These are phyloP conservation scores for Coleophoma eucalyptorum DNA, from an alignment of 2,329 filamentous ascomycete species.

Conservation along the genomic window DNA sequence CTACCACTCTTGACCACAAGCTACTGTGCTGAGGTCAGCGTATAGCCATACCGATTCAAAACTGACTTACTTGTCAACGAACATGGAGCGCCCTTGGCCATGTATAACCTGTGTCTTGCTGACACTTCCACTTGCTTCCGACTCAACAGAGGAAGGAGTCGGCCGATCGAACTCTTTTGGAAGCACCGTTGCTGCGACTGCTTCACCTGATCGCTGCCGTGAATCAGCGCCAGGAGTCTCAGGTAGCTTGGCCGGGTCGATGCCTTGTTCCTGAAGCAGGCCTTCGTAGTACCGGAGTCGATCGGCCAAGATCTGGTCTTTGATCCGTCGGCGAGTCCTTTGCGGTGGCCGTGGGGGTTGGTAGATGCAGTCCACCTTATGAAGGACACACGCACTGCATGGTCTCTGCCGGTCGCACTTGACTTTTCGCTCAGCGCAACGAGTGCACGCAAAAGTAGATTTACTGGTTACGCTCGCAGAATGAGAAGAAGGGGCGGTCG, in stretches of 20 bases:
- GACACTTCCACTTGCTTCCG: conserved; percentile 3
- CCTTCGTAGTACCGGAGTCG: conserved; percentile 19
- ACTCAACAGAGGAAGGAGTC: background rate
- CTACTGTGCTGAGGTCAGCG: conserved; percentile 1
- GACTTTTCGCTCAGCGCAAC: conserved; percentile 50
- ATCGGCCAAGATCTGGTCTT: conserved; percentile 11
- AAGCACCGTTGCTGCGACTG: background rate
- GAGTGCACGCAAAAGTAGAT: conserved; percentile 6
- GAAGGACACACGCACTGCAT: conserved; percentile 64
- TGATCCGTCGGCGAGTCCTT: conserved; percentile 32
- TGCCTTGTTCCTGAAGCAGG: conserved; percentile 19
- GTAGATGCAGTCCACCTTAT: conserved; percentile 57
- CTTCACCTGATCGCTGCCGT: background rate
- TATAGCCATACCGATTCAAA: background rate
- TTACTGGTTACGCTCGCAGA: background rate
- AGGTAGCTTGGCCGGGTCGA: conserved; percentile 11
- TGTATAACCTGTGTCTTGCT: conserved; percentile 13
- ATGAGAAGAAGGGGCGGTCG: background rate
- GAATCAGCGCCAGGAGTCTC: conserved; percentile 2
- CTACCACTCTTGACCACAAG: conserved; percentile 15
- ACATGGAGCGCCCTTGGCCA: conserved; percentile 6
- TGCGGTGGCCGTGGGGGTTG: conserved; percentile 58
- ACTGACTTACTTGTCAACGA: conserved; percentile 14
- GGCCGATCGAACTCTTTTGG: background rate
- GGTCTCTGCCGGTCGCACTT: conserved; percentile 70